Conservation (phyloP, 169 alveolate genomes). For the Plasmodium gaboni region DNA sequence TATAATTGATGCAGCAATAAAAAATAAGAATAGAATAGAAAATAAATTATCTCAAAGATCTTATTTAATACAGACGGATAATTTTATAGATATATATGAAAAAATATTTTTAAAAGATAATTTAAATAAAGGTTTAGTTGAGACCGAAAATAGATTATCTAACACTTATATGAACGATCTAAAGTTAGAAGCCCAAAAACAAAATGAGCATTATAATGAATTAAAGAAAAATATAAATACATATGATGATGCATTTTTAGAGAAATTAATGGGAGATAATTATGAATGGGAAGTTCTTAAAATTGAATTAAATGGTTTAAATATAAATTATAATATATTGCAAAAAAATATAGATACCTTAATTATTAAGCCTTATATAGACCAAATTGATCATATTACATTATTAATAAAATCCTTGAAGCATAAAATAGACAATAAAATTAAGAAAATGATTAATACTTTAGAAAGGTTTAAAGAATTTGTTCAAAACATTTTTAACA, state of each 20-base stretch:
- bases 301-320: neutral
- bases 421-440: too few relatives aligned
- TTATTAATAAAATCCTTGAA: too few relatives aligned
- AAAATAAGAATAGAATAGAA: slow-evolving; percentile 1
- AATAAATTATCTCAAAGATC: neutral
- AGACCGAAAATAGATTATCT: neutral
- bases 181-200: neutral
- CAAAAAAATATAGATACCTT: slow-evolving; percentile 10
- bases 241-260: slow-evolving; percentile 5
- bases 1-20: neutral
- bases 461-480: too few relatives aligned
- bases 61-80: slow-evolving; percentile 4
- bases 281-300: slow-evolving; percentile 22
- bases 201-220: neutral
- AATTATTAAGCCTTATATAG: neutral
- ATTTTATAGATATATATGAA: slow-evolving; percentile 6
- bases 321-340: slow-evolving; percentile 19
- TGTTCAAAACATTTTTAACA: too few relatives aligned
- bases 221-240: slow-evolving; percentile 19
- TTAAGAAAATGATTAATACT: too few relatives aligned
- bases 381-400: too few relatives aligned
- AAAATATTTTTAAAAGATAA: slow-evolving; percentile 15
- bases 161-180: neutral
- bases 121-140: neutral
- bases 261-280: slow-evolving; percentile 7